Conservation (phyloP, 345 rosid genomes). For the Psidium friedrichsthalianum region DNA sequence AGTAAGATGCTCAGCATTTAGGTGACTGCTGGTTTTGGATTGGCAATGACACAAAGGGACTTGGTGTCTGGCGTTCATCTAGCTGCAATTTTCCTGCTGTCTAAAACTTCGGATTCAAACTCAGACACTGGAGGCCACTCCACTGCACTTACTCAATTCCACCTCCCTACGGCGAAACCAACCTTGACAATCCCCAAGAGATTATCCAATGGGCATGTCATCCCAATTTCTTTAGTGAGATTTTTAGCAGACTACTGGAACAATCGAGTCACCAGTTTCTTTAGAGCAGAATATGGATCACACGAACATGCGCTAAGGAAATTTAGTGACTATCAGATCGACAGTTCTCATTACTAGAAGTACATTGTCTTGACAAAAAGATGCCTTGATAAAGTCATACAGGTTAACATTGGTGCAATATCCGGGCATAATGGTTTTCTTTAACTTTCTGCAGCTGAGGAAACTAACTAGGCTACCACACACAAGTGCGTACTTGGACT, state of each 20-base stretch:
- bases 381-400: neutral
- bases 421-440: neutral
- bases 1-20: neutral
- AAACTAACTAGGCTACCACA: conserved; percentile 44
- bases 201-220: conserved; percentile 64
- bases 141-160: conserved; percentile 29
- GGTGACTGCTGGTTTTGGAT: neutral
- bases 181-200: conserved; percentile 49
- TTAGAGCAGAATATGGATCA: neutral
- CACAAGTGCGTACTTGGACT: conserved; percentile 53
- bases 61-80: neutral
- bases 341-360: neutral
- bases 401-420: neutral
- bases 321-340: neutral
- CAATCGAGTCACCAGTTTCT: neutral
- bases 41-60: neutral
- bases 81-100: neutral
- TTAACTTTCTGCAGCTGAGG: conserved; percentile 30
- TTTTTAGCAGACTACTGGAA: neutral
- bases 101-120: conserved; percentile 62
- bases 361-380: neutral
- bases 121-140: conserved; percentile 56
- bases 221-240: conserved; percentile 45
- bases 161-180: conserved; percentile 37
- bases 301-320: neutral